Evolutionary conservation across 2,329 filamentous ascomycete genomes (phyloP), one percentile per base, ranked within the genome.

Genomic region (Trichothecium sympodiale): DNA sequence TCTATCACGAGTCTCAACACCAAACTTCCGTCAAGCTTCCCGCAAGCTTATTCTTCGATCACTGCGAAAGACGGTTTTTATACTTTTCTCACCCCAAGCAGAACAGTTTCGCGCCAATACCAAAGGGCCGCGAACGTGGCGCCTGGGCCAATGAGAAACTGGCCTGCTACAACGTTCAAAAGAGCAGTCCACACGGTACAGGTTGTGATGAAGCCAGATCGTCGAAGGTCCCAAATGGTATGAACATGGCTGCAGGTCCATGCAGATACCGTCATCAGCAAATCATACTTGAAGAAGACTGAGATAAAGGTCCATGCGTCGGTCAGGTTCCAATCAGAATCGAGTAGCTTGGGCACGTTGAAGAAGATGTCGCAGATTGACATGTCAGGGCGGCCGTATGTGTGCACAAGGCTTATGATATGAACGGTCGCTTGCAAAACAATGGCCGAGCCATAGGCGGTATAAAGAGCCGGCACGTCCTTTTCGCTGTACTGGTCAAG

Each of bases 331-430:
- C 20, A 25, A 25, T 25, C 20, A 10, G 20, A 10, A 6, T 25
- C 6, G 6, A 25, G 20, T 10, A 25, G 20, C 6, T 10, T 10
- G 10, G 20, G 20, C 20, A 25, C 20, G 20, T 25, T 25, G 20
- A 25, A 25, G 20, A 25, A 25, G 20, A 10, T 14, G n/a, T 17
- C 29, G 17, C 12, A 15, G 16, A 33, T 14, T 14, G n/a, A 18
- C n/a, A 33, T 14, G 31, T 18, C 31, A 64, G 31, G 65, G 31
- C 20, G 5, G 18, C 31, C 2, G 20, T 33, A 18, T 20, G 31
- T 10, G 10, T 25, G 10, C 20, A 10, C 20, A 6, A 25, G 20
- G 20, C 6, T 25, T 10, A 10, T 25, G 20, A 25, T 10, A 10
- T 25, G 20, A 10, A 25, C 20, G 6, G 20, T 25, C 20, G 20